Percentiles rank a stretch among this genome's conserved stretches.
These are phyloP conservation scores for Chaetomium sp. DNA, from an alignment of 2,329 filamentous ascomycete genomes.

Conservation along the genomic window DNA sequence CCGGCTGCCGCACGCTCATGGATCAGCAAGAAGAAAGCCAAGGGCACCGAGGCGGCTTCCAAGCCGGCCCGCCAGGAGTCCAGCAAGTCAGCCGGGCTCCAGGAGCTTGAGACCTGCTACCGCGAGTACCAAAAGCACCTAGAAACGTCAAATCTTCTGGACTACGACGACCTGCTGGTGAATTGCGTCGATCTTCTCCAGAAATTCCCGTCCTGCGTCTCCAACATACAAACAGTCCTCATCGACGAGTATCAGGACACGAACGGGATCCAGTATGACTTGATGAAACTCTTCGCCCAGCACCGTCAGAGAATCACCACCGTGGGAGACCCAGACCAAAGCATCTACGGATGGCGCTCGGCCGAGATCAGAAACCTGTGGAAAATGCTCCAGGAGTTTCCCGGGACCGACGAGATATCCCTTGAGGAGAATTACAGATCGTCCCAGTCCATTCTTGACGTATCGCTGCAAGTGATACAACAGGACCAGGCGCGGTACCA, in stretches of 20 bases:
- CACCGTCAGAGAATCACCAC: constrained; percentile 78
- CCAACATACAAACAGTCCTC: constrained; percentile 85
- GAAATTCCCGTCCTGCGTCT: constrained; percentile 75
- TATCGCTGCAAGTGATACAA: constrained; percentile 84
- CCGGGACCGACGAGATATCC: constrained; percentile 76
- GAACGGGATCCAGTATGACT: constrained; percentile 89
- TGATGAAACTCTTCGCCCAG: constrained; percentile 87
- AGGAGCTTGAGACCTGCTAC: constrained; percentile 70
- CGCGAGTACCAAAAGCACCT: constrained; percentile 78
- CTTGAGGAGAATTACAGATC: constrained; percentile 95
- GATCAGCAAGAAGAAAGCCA: constrained; percentile 71
- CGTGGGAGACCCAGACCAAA: constrained; percentile 95
- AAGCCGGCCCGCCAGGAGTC: constrained; percentile 46
- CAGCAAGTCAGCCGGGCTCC: constrained; percentile 37
- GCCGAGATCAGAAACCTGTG: constrained; percentile 88
- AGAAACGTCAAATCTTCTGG: constrained; percentile 75
- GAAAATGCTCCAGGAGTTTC: constrained; percentile 75
- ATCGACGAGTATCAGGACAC: constrained; percentile 99
- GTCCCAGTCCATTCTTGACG: constrained; percentile 77
- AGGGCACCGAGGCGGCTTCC: constrained; percentile 48
- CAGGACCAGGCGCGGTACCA: constrained; percentile 81
- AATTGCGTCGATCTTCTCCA: constrained; percentile 78
- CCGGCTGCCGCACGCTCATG: constrained; percentile 69
- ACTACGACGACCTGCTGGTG: constrained; percentile 91
- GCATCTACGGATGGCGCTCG: constrained; percentile 94